phyloP scores from a whole-genome alignment of 1,284 basidiomycete genomes.

The Ceratobasidium sp. region DNA sequence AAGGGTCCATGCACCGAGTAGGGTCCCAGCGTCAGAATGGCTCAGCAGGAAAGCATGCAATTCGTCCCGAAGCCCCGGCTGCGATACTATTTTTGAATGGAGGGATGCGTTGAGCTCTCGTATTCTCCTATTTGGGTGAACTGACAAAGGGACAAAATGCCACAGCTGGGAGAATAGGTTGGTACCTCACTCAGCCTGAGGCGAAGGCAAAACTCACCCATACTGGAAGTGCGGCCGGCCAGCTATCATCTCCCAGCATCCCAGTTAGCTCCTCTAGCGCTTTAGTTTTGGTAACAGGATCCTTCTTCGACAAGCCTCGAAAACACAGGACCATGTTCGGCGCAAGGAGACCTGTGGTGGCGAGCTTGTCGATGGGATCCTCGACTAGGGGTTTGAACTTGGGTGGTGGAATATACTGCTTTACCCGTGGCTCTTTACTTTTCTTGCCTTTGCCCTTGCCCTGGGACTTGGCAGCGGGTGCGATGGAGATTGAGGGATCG shows the following conservation, averaged over 20 bases:
- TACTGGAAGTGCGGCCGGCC: slow-evolving; percentile 72
- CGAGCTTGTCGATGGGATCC: slow-evolving; percentile 92
- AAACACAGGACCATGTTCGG: slow-evolving; percentile 88
- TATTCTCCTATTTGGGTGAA: slow-evolving; percentile 84
- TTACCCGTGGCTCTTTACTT: slow-evolving; percentile 63
- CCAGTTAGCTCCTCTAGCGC: slow-evolving; percentile 84
- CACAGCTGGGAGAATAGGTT: slow-evolving; percentile 69
- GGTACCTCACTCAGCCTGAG: slow-evolving; percentile 9
- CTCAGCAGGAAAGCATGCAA: slow-evolving; percentile 67
- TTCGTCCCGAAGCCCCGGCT: slow-evolving; percentile 65
- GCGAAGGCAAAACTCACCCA: slow-evolving; percentile 72
- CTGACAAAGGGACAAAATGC: slow-evolving; percentile 82
- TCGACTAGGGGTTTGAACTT: slow-evolving; percentile 86
- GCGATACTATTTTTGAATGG: slow-evolving; percentile 74
- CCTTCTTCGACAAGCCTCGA: slow-evolving; percentile 89
- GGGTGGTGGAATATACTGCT: slow-evolving; percentile 85
- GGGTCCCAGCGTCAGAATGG: slow-evolving; percentile 69
- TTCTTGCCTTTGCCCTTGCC: slow-evolving; percentile 68
- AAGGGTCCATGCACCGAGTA: slow-evolving; percentile 85
- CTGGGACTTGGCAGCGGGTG: slow-evolving; percentile 55
- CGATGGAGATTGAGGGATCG: slow-evolving; percentile 43
- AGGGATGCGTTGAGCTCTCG: slow-evolving; percentile 75
- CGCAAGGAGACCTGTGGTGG: slow-evolving; percentile 78
- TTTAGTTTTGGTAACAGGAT: slow-evolving; percentile 84
- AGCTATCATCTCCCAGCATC: slow-evolving; percentile 58